Base-by-base conservation (phyloP, 2,329 filamentous ascomycete genomes). In the Claviceps fusiformis region DNA sequence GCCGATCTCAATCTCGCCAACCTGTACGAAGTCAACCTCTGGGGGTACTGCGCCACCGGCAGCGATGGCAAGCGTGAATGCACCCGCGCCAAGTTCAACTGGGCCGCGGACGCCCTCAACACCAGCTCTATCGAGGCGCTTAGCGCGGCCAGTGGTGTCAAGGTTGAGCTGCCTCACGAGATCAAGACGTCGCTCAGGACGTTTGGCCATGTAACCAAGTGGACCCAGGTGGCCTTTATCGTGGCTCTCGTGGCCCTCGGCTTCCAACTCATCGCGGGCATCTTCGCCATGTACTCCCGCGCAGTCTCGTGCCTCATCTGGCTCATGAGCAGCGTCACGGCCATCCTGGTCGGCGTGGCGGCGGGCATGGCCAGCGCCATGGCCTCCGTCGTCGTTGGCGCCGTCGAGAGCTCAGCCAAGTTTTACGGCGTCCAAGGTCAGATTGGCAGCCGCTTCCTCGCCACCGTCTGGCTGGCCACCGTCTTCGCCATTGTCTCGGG, bases 201-300 rank as follows among this genome's bases (percentile, higher is more conserved):
- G 19, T 96, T 95, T 74, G 77, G 79, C 65, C 81, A 78, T 53
- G 82, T 91, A 39, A 80, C 82, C 56, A 86, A 85, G 66, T 95
- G 87, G 86, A 91, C 92, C 69, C 83, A 91, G 70, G 78, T 92
- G 57, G 83, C 85, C 59, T 95, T 90, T 69, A 76, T 89, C 62
- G 77, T 89, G 59, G 84, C 88, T 52, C 78, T 91, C 62, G 70
- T 84, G 59, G 75, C 82, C 19, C 87, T 92, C 7, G 79, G 75
- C 46, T 70, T 83, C 31, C 87, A 91, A 69, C 77, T 96, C 57
- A 59, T 93, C 48, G 73, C 95, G 50, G 91, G 91, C 58, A 74
- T 95, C 65, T 85, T 92, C 59, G 86, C 90, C 59, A 86, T 87
- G 70, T 95, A 85, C 79, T 89, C 85, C 58, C 82, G 89, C 60